phyloP scores from a whole-genome alignment of 768 basidiomycete species.

The Pisolithus marmoratus region DNA sequence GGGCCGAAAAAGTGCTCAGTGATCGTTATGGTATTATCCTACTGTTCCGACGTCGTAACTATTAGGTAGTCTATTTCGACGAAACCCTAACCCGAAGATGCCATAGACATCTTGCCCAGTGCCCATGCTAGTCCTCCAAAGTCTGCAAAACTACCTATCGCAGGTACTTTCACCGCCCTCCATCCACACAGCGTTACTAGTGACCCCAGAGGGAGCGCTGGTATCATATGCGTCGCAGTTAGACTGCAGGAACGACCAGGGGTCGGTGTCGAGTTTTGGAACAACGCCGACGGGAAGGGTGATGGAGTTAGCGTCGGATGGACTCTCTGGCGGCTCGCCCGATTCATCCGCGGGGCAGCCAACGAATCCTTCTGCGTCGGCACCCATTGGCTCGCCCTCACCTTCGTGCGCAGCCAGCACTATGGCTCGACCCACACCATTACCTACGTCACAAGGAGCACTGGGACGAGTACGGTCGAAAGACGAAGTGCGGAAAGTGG shows the following conservation, averaged over 20 bases:
- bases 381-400: not conserved
- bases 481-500: slow-evolving; percentile 68
- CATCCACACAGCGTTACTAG: slow-evolving; percentile 65
- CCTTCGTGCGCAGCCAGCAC: not conserved
- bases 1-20: not conserved
- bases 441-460: not conserved
- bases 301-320: not conserved
- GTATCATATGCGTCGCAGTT: slow-evolving; percentile 55
- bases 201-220: slow-evolving; percentile 71
- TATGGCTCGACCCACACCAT: not conserved
- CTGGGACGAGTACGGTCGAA: slow-evolving; percentile 39
- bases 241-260: slow-evolving; percentile 18
- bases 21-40: not conserved
- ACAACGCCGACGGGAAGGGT: not conserved
- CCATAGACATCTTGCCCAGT: no score
- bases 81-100: no score
- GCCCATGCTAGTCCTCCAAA: slow-evolving; percentile 64
- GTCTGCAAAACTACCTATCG: slow-evolving; percentile 58
- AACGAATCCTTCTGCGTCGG: not conserved
- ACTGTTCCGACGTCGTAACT: not conserved
- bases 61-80: not conserved
- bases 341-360: not conserved
- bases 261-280: not conserved
- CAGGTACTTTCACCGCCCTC: slow-evolving; percentile 54
- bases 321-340: no score